Base-by-base conservation (phyloP, 495 filamentous ascomycete species). In the Aspergillus coremiiformis region DNA sequence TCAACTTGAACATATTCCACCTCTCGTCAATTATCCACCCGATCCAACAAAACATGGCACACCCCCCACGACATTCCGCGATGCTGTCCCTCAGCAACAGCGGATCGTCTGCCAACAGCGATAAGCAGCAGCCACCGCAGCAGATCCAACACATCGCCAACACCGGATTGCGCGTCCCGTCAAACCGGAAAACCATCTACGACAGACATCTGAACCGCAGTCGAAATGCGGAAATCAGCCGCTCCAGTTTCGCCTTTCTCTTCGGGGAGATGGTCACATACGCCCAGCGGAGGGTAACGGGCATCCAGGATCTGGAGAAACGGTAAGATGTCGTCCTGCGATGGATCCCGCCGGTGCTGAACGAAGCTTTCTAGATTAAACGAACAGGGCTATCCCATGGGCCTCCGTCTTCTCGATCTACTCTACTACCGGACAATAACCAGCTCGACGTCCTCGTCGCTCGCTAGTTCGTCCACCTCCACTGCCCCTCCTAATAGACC, bases 221-320 rank as follows among this genome's bases (percentile, higher is more conserved):
- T 62, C 86, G 86, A 62, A 87, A 84, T 55, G 77, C 87, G 23
- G 90, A 97, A 73, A 78, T 93, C 53, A 94, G 89, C 67, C 85
- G 93, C 49, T 83, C 94, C 0, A 88, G 86, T 66, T 96, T 99
- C 68, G 94, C 93, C 27, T 96, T 93, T 63, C 75, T 99, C 19
- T 99, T 99, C 60, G 84, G 81, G 33, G 92, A 96, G 77, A 96
- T 99, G 89, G 90, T 99, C 27, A 84, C 80, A 60, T 97, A 99
- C 67, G 91, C 93, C 39, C 94, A 96, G 64, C 82, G 84, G 59
- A 75, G 86, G 56, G 91, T 95, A 48, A 92, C 86, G 49, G 90
- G 87, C 1, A 95, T 97, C 47, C 84, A 91, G 61, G 94, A 96
- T 66, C 64, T 99, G 12, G 93, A 99, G 67, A 89, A 89, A 74